Percentiles rank a stretch among this genome's conserved stretches.
Evolutionary conservation across 164 flowering plant genomes (phyloP).

Genomic region (Macadamia tetraphylla): DNA sequence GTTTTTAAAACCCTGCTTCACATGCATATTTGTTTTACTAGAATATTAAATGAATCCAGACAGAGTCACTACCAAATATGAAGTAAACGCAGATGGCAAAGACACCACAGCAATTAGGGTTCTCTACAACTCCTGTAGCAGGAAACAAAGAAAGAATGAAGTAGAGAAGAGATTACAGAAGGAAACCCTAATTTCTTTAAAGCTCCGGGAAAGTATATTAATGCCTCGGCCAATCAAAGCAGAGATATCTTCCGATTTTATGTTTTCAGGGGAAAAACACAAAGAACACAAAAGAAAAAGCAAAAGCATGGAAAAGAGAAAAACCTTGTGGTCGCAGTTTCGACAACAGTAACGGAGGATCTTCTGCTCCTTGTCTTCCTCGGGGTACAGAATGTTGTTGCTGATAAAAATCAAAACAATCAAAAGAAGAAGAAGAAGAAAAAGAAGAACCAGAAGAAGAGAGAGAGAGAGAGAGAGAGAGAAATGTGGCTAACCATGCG

Average conservation of each 20-base stretch:
- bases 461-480: background rate
- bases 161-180: too few relatives aligned
- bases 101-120: too few relatives aligned
- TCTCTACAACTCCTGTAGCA: too few relatives aligned
- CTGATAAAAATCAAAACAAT: slow-evolving; percentile 27
- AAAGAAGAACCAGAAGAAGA: background rate
- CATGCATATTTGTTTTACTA: too few relatives aligned
- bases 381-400: slow-evolving; percentile 86
- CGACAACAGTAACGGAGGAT: slow-evolving; percentile 85
- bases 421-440: background rate
- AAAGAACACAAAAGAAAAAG: background rate
- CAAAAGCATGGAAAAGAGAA: background rate
- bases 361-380: slow-evolving; percentile 79
- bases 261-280: background rate
- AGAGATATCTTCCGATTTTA: background rate
- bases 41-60: too few relatives aligned
- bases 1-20: too few relatives aligned
- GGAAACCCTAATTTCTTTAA: too few relatives aligned
- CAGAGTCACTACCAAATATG: too few relatives aligned
- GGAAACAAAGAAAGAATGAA: too few relatives aligned
- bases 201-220: background rate
- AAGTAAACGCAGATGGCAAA: too few relatives aligned
- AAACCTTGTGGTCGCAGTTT: slow-evolving; percentile 88
- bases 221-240: background rate
- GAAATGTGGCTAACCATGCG: slow-evolving; percentile 52